phyloP scores from a whole-genome alignment of 768 basidiomycete species.

The Crucibulum laeve region DNA sequence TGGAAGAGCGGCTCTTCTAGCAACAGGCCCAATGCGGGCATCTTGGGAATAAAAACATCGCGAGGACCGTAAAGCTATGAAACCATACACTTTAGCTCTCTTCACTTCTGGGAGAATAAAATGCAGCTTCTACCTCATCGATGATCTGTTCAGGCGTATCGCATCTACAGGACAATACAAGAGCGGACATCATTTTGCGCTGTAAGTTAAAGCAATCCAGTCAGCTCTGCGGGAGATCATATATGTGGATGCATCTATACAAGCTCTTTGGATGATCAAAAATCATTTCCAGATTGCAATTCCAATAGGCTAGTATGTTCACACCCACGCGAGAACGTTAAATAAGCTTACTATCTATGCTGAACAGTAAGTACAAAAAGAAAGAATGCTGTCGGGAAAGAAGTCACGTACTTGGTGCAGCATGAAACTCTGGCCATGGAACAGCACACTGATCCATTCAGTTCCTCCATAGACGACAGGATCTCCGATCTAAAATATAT shows the following conservation, averaged over 20 bases:
- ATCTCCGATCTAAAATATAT: constrained; percentile 55
- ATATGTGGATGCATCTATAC: too few species aligned
- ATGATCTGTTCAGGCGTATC: constrained; percentile 71
- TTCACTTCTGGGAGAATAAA: too few species aligned
- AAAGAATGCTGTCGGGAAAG: not conserved
- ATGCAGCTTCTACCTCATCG: constrained; percentile 53
- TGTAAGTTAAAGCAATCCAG: too few species aligned
- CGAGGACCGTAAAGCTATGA: constrained; percentile 72
- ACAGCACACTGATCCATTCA: constrained; percentile 91
- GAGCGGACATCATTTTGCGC: constrained; percentile 95
- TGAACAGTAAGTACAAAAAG: not conserved
- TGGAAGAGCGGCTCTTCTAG: constrained; percentile 85
- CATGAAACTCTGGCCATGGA: constrained; percentile 99
- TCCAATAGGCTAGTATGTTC: too few species aligned
- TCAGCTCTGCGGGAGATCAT: too few species aligned
- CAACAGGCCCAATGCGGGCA: constrained; percentile 90
- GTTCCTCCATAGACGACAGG: constrained; percentile 88
- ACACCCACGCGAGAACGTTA: too few species aligned
- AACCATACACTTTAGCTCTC: too few species aligned
- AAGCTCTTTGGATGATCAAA: too few species aligned
- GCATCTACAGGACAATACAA: constrained; percentile 78
- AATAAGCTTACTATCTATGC: constrained; percentile 44
- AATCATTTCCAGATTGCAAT: constrained; percentile 4
- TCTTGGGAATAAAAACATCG: constrained; percentile 85
- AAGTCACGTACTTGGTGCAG: constrained; percentile 76